Conservation (phyloP, 78 protist genomes). For the Dictyostelium brefeldianum region DNA sequence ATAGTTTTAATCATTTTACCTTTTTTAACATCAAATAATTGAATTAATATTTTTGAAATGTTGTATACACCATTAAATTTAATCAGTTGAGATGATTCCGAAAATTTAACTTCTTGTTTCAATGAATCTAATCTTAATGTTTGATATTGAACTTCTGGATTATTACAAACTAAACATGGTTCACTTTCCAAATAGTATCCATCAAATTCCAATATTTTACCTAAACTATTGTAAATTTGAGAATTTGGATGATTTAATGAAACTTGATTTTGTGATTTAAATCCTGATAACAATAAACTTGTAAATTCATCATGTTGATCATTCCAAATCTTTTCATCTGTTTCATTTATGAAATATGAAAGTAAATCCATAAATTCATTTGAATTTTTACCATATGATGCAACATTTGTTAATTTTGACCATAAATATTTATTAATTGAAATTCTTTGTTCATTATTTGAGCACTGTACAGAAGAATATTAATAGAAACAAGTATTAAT, state of each 20-base stretch:
- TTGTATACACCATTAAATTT: constrained; percentile 39
- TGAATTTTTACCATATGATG: constrained; percentile 73
- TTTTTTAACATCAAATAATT: constrained; percentile 65
- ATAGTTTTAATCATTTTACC: constrained; percentile 79
- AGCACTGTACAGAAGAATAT: neutral
- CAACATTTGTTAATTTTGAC: constrained; percentile 41
- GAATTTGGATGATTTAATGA: constrained; percentile 88
- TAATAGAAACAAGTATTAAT: neutral
- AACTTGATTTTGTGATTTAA: constrained; percentile 33
- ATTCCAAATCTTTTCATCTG: constrained; percentile 45
- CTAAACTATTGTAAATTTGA: constrained; percentile 71
- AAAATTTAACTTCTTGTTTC: constrained; percentile 86
- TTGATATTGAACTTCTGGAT: constrained; percentile 81
- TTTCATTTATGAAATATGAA: constrained; percentile 46
- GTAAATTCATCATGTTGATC: constrained; percentile 67
- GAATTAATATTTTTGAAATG: constrained; percentile 44
- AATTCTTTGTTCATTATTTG: constrained; percentile 38
- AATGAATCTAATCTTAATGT: constrained; percentile 45
- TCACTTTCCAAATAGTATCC: constrained; percentile 89
- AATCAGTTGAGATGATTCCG: constrained; percentile 72
- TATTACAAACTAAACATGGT: constrained; percentile 83
- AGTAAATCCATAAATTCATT: constrained; percentile 81
- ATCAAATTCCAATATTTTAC: constrained; percentile 74
- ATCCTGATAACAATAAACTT: constrained; percentile 14
- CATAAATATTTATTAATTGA: constrained; percentile 50